Conservation (phyloP, 2,329 filamentous ascomycete species). For the Microsporum ferrugineum region DNA sequence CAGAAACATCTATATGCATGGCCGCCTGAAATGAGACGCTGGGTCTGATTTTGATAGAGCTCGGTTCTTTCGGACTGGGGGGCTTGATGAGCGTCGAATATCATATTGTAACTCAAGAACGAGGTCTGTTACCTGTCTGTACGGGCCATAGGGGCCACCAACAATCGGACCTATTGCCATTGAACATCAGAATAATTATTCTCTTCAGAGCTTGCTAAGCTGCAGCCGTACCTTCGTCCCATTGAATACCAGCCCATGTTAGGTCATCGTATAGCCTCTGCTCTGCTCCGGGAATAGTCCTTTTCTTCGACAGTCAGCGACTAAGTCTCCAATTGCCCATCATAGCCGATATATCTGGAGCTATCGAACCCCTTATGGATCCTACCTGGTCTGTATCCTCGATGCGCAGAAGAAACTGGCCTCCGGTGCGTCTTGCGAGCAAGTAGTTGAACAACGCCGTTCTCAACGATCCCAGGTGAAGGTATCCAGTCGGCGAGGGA, state of each 20-base stretch:
- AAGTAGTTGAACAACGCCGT: constrained; percentile 95
- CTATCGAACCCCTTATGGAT: neutral
- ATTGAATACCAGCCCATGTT: constrained; percentile 75
- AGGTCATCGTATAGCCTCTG: constrained; percentile 65
- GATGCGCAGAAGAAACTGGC: constrained; percentile 80
- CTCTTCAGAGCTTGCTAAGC: neutral
- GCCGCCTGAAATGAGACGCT: constrained; percentile 56
- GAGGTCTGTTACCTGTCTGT: constrained; percentile 56
- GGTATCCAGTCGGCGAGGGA: constrained; percentile 84
- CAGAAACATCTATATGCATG: constrained; percentile 94
- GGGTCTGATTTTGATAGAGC: constrained; percentile 60
- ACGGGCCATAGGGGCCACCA: constrained; percentile 72
- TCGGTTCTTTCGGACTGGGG: constrained; percentile 62
- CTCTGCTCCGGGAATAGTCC: constrained; percentile 71
- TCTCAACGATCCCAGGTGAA: constrained; percentile 81
- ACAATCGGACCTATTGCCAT: constrained; percentile 55
- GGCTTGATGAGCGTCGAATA: neutral
- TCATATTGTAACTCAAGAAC: constrained; percentile 6
- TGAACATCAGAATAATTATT: neutral
- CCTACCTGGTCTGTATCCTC: constrained; percentile 89
- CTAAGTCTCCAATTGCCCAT: neutral
- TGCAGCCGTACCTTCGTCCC: constrained; percentile 67
- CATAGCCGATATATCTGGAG: neutral
- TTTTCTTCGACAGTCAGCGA: constrained; percentile 48
- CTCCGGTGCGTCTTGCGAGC: constrained; percentile 73